Conservation (phyloP, 2,329 filamentous ascomycete genomes). For the Zelopaecilomyces penicillatus region DNA sequence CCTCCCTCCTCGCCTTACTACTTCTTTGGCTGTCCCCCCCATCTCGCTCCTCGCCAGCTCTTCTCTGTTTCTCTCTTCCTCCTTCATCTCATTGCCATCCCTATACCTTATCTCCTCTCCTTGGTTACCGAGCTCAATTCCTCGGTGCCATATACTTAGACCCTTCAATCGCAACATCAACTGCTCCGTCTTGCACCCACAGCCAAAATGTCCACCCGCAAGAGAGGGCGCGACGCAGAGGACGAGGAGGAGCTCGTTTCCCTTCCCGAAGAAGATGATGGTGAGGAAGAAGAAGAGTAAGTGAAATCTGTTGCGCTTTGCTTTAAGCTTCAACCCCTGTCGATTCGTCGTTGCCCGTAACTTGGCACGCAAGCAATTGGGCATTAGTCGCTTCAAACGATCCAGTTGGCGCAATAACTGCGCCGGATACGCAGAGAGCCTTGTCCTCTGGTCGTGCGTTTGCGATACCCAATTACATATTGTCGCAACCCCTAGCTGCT, state of each 20-base stretch:
- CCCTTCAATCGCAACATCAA: constrained; percentile 3
- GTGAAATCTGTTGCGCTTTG: constrained; percentile 13
- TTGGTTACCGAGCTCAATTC: background rate
- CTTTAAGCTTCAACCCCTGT: too few species aligned
- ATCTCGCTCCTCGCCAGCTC: constrained; percentile 7
- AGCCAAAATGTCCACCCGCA: constrained; percentile 38
- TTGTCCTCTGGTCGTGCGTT: too few species aligned
- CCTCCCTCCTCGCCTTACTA: constrained; percentile 8
- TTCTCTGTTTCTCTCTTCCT: constrained; percentile 9
- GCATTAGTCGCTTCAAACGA: too few species aligned
- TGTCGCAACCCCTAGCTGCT: too few species aligned
- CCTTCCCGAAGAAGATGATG: constrained; percentile 43
- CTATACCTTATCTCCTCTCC: background rate
- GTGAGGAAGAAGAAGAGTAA: constrained; percentile 48
- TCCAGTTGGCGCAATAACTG: too few species aligned
- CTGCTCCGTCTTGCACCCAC: constrained; percentile 3
- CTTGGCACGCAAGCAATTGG: too few species aligned
- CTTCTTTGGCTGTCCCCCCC: constrained; percentile 4
- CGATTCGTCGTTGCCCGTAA: too few species aligned
- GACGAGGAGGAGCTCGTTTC: constrained; percentile 48
- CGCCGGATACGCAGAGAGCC: too few species aligned
- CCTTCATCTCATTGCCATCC: constrained; percentile 6
- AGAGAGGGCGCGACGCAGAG: constrained; percentile 55
- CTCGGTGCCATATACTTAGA: constrained; percentile 1
- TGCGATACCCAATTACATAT: too few species aligned